A percentile compares a stretch with the other conserved stretches of the same genome.
Conservation (phyloP, 345 rosid species). For the Arabidopsis thaliana region DNA sequence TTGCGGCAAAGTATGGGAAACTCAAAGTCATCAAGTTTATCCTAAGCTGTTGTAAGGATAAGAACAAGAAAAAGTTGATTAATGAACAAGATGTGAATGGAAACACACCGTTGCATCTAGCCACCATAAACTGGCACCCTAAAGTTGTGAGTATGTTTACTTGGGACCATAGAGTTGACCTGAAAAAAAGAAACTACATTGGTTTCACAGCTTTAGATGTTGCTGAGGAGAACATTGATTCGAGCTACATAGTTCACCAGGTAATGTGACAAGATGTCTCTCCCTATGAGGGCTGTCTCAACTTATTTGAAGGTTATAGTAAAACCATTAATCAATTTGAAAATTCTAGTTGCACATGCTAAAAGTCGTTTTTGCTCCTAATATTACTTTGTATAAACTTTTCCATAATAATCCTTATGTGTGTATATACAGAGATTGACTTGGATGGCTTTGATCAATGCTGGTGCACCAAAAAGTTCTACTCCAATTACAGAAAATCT, state of each 20-base stretch:
- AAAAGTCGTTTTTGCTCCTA: too few species aligned
- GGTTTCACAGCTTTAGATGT: slow-evolving; percentile 31
- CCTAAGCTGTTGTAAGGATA: not conserved
- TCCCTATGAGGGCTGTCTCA: too few species aligned
- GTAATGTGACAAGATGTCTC: not conserved
- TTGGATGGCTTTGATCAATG: not conserved
- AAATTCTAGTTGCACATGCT: too few species aligned
- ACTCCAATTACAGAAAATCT: not conserved
- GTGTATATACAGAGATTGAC: slow-evolving; percentile 17
- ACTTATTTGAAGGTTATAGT: too few species aligned
- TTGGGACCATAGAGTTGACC: slow-evolving; percentile 1
- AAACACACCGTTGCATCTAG: slow-evolving; percentile 31
- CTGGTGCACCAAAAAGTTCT: not conserved
- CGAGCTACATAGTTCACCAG: slow-evolving; percentile 3
- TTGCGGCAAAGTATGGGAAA: slow-evolving; percentile 24
- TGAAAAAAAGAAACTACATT: not conserved
- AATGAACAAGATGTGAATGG: slow-evolving; percentile 30
- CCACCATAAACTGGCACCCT: slow-evolving; percentile 13
- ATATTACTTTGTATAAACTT: too few species aligned
- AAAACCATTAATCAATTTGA: too few species aligned
- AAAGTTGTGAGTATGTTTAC: slow-evolving; percentile 25
- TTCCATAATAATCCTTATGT: too few species aligned
- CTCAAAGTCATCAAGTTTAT: slow-evolving; percentile 21
- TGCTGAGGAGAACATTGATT: not conserved
- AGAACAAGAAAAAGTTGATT: not conserved